phyloP scores from a whole-genome alignment of 495 filamentous ascomycete genomes.

The Penicillium tannophilum region DNA sequence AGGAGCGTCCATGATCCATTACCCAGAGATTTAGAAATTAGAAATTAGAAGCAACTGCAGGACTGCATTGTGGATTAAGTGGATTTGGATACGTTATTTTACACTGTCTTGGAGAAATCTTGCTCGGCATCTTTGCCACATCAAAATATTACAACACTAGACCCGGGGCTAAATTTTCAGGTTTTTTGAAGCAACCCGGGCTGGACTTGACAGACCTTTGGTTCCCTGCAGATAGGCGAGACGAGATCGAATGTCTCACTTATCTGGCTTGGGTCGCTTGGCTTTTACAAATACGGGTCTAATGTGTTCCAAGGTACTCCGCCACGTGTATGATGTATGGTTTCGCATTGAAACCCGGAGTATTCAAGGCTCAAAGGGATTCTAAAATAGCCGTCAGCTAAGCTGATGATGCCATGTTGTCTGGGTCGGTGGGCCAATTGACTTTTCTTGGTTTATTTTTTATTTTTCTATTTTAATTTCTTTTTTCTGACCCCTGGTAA shows the following conservation, averaged over 20 bases:
- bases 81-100: constrained; percentile 4
- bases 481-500: background rate
- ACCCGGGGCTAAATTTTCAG: background rate
- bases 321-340: background rate
- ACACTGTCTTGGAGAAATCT: background rate
- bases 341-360: background rate
- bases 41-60: background rate
- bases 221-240: background rate
- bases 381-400: background rate
- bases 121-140: constrained; percentile 5
- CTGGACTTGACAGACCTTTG: background rate
- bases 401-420: background rate
- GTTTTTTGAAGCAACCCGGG: background rate
- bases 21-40: background rate
- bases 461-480: too few species aligned
- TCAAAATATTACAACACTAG: background rate
- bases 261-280: background rate
- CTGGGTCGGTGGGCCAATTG: background rate
- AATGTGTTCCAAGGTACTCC: background rate
- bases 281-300: background rate
- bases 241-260: background rate
- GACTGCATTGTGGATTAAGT: background rate
- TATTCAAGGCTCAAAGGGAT: background rate
- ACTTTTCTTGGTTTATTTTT: background rate
- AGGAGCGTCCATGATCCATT: constrained; percentile 6